A percentile compares a stretch with the other conserved stretches of the same genome.
These are phyloP conservation scores for Populus hybrid DNA, from an alignment of 441 rosid species.

Conservation along the genomic window DNA sequence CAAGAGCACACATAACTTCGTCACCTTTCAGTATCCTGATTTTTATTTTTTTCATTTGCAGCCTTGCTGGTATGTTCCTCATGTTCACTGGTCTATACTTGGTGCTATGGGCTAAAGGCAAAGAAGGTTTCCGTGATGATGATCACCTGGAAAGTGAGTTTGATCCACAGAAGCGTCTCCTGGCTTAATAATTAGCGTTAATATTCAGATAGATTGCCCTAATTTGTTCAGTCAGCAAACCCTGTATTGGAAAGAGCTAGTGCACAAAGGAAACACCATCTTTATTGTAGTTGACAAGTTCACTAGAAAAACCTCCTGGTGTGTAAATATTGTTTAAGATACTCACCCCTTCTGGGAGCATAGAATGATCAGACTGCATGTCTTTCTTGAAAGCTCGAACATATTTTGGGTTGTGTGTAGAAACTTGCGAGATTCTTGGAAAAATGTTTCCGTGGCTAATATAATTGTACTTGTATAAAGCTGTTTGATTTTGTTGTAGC, in stretches of 20 bases:
- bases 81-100: slow-evolving; percentile 80
- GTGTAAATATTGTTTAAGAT: too few relatives aligned
- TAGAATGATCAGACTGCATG: too few relatives aligned
- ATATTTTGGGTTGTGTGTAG: too few relatives aligned
- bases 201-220: not conserved
- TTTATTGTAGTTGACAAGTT: too few relatives aligned
- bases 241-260: not conserved
- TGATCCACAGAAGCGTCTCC: slow-evolving; percentile 61
- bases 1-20: not conserved
- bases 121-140: slow-evolving; percentile 43
- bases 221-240: not conserved
- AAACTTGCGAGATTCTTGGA: too few relatives aligned
- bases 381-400: too few relatives aligned
- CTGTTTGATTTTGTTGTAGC: too few relatives aligned
- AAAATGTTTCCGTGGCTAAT: too few relatives aligned
- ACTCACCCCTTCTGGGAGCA: too few relatives aligned
- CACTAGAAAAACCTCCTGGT: too few relatives aligned
- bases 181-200: slow-evolving; percentile 36
- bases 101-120: slow-evolving; percentile 91
- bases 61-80: slow-evolving; percentile 70
- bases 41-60: slow-evolving; percentile 27
- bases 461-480: too few relatives aligned
- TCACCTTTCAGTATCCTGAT: not conserved
- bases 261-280: too few relatives aligned
- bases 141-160: slow-evolving; percentile 43